These are phyloP conservation scores for Leccinum solheimii DNA, from an alignment of 1,284 basidiomycete genomes.

Conservation along the genomic window DNA sequence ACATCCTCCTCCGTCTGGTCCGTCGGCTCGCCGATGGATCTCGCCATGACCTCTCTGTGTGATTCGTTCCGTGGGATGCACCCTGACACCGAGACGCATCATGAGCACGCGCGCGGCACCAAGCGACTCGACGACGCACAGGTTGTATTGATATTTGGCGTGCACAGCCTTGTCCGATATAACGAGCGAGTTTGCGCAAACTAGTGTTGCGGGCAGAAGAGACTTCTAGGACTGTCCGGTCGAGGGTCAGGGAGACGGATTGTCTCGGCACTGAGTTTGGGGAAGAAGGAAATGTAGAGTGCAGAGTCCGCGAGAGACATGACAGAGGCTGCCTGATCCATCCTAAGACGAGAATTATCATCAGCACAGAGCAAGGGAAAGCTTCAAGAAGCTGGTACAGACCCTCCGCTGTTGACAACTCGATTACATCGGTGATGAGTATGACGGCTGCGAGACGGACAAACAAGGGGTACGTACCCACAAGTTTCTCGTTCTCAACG, in stretches of 20 bases:
- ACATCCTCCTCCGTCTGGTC: conserved; percentile 43
- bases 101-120: conserved; percentile 75
- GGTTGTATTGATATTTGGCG: conserved; percentile 79
- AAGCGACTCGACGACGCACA: conserved; percentile 85
- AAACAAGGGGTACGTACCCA: conserved; percentile 47
- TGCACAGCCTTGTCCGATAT: conserved; percentile 80
- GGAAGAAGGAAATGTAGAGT: too few relatives aligned
- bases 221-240: conserved; percentile 23
- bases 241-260: conserved; percentile 55
- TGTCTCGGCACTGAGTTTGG: conserved; percentile 56
- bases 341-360: too few relatives aligned
- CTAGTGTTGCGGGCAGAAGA: conserved; percentile 53
- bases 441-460: conserved; percentile 7
- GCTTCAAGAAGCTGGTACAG: too few relatives aligned
- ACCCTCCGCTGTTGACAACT: too few relatives aligned
- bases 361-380: too few relatives aligned
- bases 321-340: too few relatives aligned
- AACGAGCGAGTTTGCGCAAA: conserved; percentile 80
- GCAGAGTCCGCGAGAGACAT: too few relatives aligned
- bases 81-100: conserved; percentile 48
- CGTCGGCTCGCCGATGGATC: conserved; percentile 45
- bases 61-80: conserved; percentile 48
- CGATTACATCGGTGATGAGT: neutral
- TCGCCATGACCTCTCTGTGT: conserved; percentile 55
- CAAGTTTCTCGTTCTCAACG: conserved; percentile 80